phyloP scores from a whole-genome alignment of 768 basidiomycete genomes.

The Hebeloma cylindrosporum region DNA sequence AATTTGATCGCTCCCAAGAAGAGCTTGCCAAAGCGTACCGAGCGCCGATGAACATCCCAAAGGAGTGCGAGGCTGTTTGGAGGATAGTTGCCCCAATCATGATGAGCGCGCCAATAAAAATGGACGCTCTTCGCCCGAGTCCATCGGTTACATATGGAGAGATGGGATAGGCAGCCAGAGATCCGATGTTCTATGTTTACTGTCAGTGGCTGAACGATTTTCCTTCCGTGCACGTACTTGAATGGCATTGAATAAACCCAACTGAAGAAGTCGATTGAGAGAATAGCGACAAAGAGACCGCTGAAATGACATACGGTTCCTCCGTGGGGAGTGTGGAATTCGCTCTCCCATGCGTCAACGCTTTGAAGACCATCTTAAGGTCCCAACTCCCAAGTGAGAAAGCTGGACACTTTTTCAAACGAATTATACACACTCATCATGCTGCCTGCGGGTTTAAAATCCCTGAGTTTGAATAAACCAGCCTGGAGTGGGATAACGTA shows the following conservation, averaged over 20 bases:
- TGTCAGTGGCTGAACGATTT: not conserved
- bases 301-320: slow-evolving; percentile 31
- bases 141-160: slow-evolving; percentile 62
- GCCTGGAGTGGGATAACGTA: slow-evolving; percentile 28
- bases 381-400: not conserved
- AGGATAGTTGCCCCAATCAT: slow-evolving; percentile 59
- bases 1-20: not conserved
- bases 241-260: slow-evolving; percentile 63
- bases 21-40: slow-evolving; percentile 34
- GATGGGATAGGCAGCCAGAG: slow-evolving; percentile 58
- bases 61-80: slow-evolving; percentile 58
- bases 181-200: slow-evolving; percentile 53
- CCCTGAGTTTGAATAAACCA: not conserved
- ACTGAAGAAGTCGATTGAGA: slow-evolving; percentile 16
- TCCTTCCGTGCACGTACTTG: slow-evolving; percentile 37
- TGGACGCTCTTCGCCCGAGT: slow-evolving; percentile 56
- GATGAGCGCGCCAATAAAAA: slow-evolving; percentile 57
- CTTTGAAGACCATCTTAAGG: slow-evolving; percentile 53
- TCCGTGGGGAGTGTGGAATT: slow-evolving; percentile 50
- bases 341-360: slow-evolving; percentile 52
- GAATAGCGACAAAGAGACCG: not conserved
- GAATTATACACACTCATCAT: slow-evolving; percentile 49
- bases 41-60: slow-evolving; percentile 68
- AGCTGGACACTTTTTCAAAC: not conserved
- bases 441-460: slow-evolving; percentile 35